A percentile compares a stretch with the other conserved stretches of the same genome.
phyloP scores from a whole-genome alignment of 108 stramenopile species.

The Skeletonema menzelii region DNA sequence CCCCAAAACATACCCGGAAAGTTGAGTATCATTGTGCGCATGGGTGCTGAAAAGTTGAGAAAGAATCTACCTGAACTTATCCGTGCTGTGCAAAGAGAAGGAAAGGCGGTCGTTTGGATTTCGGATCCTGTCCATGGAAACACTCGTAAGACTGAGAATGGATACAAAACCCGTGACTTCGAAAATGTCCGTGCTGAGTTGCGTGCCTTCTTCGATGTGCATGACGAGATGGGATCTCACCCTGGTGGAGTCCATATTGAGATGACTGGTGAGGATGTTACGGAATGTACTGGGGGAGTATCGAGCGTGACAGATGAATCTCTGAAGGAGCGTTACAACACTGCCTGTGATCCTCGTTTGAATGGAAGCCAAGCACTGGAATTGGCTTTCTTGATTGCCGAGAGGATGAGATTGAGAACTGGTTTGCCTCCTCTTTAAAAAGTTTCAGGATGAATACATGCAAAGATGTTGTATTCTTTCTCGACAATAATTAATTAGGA shows the following conservation, averaged over 20 bases:
- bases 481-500: neutral
- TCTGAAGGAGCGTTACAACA: constrained; percentile 86
- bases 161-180: constrained; percentile 97
- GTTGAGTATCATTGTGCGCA: constrained; percentile 96
- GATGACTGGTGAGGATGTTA: constrained; percentile 98
- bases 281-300: constrained; percentile 97
- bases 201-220: constrained; percentile 98
- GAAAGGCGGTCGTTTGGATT: constrained; percentile 95
- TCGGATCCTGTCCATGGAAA: constrained; percentile 99
- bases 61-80: constrained; percentile 95
- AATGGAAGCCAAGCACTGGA: constrained; percentile 98
- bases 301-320: constrained; percentile 83
- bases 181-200: constrained; percentile 94
- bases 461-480: neutral
- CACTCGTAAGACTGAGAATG: constrained; percentile 92
- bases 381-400: constrained; percentile 96
- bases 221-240: constrained; percentile 96
- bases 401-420: constrained; percentile 88
- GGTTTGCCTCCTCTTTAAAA: constrained; percentile 74
- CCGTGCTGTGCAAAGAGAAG: constrained; percentile 95
- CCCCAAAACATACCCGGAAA: constrained; percentile 96
- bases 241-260: constrained; percentile 98
- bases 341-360: constrained; percentile 97
- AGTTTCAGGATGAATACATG: neutral
- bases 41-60: constrained; percentile 96